phyloP scores from a whole-genome alignment of 1,284 basidiomycete genomes.

The Tilletia indica region DNA sequence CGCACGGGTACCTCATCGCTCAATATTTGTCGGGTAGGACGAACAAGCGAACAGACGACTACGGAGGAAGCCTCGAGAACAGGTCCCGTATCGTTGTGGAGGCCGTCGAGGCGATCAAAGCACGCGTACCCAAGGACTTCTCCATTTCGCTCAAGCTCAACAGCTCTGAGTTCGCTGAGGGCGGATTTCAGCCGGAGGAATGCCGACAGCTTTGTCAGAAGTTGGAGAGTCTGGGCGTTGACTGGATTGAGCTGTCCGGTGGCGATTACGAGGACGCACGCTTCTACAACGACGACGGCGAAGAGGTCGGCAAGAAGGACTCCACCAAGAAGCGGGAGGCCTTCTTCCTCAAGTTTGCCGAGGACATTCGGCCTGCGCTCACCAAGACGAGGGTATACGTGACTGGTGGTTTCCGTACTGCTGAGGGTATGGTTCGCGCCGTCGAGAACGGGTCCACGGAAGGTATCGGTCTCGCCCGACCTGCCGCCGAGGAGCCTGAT shows the following conservation, averaged over 20 bases:
- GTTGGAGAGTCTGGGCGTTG: conserved; percentile 26
- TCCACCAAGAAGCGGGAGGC: conserved; percentile 57
- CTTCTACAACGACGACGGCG: conserved; percentile 21
- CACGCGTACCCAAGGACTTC: conserved; percentile 59
- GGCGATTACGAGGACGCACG: conserved; percentile 25
- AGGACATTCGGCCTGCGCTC: conserved; percentile 31
- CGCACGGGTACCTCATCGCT: conserved; percentile 51
- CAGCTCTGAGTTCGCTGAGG: conserved; percentile 42
- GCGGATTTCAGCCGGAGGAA: conserved; percentile 27
- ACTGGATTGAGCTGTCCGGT: conserved; percentile 30
- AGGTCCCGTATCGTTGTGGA: conserved; percentile 57
- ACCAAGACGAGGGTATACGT: conserved; percentile 51
- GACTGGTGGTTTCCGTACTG: conserved; percentile 62
- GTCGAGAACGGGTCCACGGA: conserved; percentile 50
- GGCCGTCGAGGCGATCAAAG: conserved; percentile 56
- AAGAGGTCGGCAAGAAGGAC: conserved; percentile 53
- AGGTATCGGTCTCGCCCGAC: conserved; percentile 60
- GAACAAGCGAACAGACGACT: conserved; percentile 58
- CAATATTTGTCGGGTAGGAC: conserved; percentile 54
- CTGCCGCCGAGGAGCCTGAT: conserved; percentile 60
- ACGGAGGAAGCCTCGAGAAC: conserved; percentile 58
- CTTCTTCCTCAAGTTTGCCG: conserved; percentile 54
- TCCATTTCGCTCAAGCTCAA: conserved; percentile 62
- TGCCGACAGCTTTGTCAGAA: conserved; percentile 19
- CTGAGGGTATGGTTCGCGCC: conserved; percentile 58